Evolutionary conservation across 768 basidiomycete species (phyloP).

Genomic region (Russula vinacea): DNA sequence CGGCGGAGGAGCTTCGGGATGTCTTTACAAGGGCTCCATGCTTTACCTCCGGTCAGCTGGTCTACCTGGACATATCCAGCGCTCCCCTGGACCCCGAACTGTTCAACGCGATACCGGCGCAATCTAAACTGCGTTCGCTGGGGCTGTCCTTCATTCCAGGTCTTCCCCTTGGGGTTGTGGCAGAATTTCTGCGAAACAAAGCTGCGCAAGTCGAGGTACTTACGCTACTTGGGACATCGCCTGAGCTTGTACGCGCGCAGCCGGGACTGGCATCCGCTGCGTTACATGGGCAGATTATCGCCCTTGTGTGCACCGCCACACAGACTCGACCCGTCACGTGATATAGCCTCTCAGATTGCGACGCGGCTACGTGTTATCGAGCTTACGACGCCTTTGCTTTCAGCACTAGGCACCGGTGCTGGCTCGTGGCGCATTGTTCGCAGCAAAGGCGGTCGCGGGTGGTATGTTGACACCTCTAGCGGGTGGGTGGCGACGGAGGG

Average conservation of each 20-base stretch:
- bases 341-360: constrained; percentile 44
- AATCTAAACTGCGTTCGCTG: constrained; percentile 76
- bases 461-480: constrained; percentile 89
- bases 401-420: constrained; percentile 71
- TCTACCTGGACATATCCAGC: constrained; percentile 89
- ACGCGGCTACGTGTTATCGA: constrained; percentile 87
- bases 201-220: constrained; percentile 82
- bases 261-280: constrained; percentile 69
- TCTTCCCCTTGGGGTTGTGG: constrained; percentile 61
- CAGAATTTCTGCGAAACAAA: constrained; percentile 63
- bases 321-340: constrained; percentile 51
- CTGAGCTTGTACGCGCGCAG: constrained; percentile 49
- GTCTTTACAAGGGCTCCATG: constrained; percentile 76
- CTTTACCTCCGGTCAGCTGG: constrained; percentile 67
- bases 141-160: constrained; percentile 84
- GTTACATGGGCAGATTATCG: constrained; percentile 73
- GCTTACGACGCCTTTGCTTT: constrained; percentile 66
- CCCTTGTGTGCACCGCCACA: constrained; percentile 80
- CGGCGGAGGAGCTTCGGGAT: constrained; percentile 57
- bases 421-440: constrained; percentile 86
- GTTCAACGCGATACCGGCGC: constrained; percentile 50
- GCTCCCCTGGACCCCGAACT: constrained; percentile 60
- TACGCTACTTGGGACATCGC: constrained; percentile 63
- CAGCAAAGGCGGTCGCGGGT: constrained; percentile 90
- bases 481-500: constrained; percentile 62